phyloP scores from a whole-genome alignment of 148 eudicot species.

The Bassia scoparia region DNA sequence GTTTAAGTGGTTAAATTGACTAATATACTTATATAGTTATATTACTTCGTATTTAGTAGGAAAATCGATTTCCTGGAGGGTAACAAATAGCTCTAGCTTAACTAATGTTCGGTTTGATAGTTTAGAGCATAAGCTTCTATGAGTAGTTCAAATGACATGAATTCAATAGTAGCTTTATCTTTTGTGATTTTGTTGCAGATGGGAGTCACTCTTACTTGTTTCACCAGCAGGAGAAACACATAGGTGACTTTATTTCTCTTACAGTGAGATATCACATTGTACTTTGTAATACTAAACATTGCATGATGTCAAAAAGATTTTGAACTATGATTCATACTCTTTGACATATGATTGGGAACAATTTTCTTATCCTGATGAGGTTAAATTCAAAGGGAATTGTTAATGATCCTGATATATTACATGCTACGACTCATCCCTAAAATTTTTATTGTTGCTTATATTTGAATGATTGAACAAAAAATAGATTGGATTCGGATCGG shows the following conservation, averaged over 20 bases:
- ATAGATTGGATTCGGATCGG: conserved; percentile 96
- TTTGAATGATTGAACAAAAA: conserved; percentile 8
- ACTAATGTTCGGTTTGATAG: too few species aligned
- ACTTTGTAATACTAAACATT: neutral
- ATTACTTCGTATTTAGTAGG: too few species aligned
- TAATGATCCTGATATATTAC: neutral
- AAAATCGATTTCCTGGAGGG: too few species aligned
- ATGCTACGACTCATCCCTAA: neutral
- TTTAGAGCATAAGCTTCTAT: too few species aligned
- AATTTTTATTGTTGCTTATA: neutral
- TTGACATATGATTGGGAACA: too few species aligned
- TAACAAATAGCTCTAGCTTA: too few species aligned
- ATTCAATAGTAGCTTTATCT: too few species aligned
- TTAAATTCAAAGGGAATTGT: neutral
- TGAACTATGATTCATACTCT: too few species aligned
- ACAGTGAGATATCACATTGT: neutral
- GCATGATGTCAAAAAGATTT: too few species aligned
- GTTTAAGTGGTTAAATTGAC: too few species aligned
- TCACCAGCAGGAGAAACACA: conserved; percentile 81
- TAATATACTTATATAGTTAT: too few species aligned
- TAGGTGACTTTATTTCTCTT: conserved; percentile 48
- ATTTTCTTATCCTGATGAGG: neutral
- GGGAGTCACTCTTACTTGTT: conserved; percentile 86
- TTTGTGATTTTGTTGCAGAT: conserved; percentile 46
- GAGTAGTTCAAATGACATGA: too few species aligned